Evolutionary conservation across 768 basidiomycete species (phyloP), one percentile per base, ranked within the genome.

Genomic region (Hebeloma cylindrosporum): DNA sequence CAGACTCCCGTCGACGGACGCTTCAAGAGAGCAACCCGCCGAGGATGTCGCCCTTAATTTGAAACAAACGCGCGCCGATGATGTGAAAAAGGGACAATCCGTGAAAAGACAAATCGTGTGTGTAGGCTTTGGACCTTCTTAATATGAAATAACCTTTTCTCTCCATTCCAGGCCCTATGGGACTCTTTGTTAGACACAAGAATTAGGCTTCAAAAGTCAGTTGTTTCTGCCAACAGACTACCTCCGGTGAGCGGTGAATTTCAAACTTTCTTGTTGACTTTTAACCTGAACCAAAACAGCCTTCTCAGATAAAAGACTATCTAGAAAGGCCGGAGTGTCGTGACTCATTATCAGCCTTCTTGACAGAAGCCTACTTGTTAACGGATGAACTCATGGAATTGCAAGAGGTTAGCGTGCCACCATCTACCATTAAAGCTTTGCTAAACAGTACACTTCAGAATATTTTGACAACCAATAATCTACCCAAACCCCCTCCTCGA

Each of bases 121-220:
- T 69, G 34, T 38, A 5, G 37, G 21, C 8, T 27, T 35, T 27
- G 7, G 2, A 2, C 33, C n/a, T 30, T 32, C 23, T 16, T 32
- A n/a, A n/a, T n/a, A n/a, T n/a, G n/a, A n/a, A n/a, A n/a, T n/a
- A n/a, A n/a, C 21, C 25, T 11, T 31, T 16, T 2, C 10, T 5
- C 36, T 31, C 21, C 21, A 20, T 30, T 14, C 40, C 47, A 97
- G 93, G 71, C 74, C 2, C 65, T 93, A 26, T 96, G 92, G 88
- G 92, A 97, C 62, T 73, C 77, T 4, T 72, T 97, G 27, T 74
- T 97, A 21, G 90, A 96, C 60, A 80, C 88, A n/a, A 81, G 95
- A 26, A 98, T 98, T 61, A 83, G 83, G 18, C 65, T 96, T 32
- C 95, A 97, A 67, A 97, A 93, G 68, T 78, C 84, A 17, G 71